Evolutionary conservation across 176 grass and related monocot species (phyloP).

Genomic region (Oryza coarctata): DNA sequence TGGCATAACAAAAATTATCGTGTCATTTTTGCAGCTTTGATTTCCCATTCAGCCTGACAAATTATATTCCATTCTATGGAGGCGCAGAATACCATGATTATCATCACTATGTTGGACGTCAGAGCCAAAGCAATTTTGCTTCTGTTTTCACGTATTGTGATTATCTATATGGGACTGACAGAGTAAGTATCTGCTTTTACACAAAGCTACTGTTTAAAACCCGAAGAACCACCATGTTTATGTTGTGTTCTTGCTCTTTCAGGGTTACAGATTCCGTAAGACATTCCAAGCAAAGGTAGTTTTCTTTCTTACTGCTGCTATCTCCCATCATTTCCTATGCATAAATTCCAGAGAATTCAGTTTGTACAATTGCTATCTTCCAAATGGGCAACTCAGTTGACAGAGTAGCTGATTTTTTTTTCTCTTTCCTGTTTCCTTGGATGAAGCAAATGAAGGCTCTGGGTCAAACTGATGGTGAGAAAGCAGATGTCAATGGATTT

Average conservation of each 20-base stretch:
- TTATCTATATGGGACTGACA: conserved; percentile 90
- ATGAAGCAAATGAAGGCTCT: conserved; percentile 59
- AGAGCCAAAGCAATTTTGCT: conserved; percentile 93
- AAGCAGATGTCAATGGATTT: conserved; percentile 31
- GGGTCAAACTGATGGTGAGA: conserved; percentile 19
- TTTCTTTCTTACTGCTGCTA: not conserved
- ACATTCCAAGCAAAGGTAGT: conserved; percentile 73
- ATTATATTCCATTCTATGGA: conserved; percentile 93
- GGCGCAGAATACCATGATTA: conserved; percentile 98
- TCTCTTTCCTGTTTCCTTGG: not conserved
- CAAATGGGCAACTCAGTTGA: conserved; percentile 17
- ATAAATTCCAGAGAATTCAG: not conserved
- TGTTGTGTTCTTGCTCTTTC: conserved; percentile 34
- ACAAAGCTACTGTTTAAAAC: conserved; percentile 8
- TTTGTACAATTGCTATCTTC: not conserved
- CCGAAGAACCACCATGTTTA: conserved; percentile 3
- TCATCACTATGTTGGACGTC: conserved; percentile 90
- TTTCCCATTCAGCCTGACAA: conserved; percentile 81
- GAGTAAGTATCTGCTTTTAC: conserved; percentile 43
- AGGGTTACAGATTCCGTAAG: conserved; percentile 93
- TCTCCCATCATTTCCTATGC: not conserved
- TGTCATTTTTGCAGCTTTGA: conserved; percentile 66
- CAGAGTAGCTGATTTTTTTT: conserved; percentile 19
- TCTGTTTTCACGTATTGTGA: conserved; percentile 97
- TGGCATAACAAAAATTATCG: not conserved